Evolutionary conservation across 2,329 filamentous ascomycete genomes (phyloP), one percentile per base, ranked within the genome.

Genomic region (Blastomyces parvus): DNA sequence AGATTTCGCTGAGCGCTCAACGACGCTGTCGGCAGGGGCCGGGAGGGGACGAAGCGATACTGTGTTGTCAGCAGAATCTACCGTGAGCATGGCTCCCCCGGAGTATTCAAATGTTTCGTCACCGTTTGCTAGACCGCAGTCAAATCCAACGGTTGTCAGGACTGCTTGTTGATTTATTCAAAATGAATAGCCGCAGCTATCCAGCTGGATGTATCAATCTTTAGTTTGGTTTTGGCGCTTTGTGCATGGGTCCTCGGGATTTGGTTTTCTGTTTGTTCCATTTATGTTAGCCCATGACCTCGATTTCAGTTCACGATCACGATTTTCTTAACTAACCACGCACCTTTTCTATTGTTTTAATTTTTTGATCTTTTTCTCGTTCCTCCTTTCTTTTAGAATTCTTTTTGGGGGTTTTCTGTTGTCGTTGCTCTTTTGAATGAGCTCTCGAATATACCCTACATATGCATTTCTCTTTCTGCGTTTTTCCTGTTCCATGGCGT

Each of bases 1-100:
- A 7, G 62, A 66, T 48, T 67, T 62, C 38, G 44, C 58, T 6
- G 62, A 59, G n/a, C 62, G 57, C 13, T 52, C 65, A 6, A 5
- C 9, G 30, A 27, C 9, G n/a, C 13, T 55, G 33, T 27, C 30
- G 38, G n/a, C 11, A 40, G 59, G 27, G n/a, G 4, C 19, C 2
- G 14, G 59, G 33, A 25, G 42, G 42, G 58, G 40, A 6, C 58
- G 46, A 11, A 60, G 58, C 7, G 59, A 57, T 22, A 44, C 58
- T 46, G 22, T 53, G 4, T 27, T 52, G 38, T 42, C 56, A 3
- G 30, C 60, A 25, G 33, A 40, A 14, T 55, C 25, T 22, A 7
- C 44, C 14, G 22, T 33, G 33, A 58, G 13, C 22, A 36, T 60
- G 42, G 48, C 50, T 59, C 64, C 64, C n/a, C 64, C 62, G 17